Conservation (phyloP, 257 asterid genomes). For the Coffea eugenioides region DNA sequence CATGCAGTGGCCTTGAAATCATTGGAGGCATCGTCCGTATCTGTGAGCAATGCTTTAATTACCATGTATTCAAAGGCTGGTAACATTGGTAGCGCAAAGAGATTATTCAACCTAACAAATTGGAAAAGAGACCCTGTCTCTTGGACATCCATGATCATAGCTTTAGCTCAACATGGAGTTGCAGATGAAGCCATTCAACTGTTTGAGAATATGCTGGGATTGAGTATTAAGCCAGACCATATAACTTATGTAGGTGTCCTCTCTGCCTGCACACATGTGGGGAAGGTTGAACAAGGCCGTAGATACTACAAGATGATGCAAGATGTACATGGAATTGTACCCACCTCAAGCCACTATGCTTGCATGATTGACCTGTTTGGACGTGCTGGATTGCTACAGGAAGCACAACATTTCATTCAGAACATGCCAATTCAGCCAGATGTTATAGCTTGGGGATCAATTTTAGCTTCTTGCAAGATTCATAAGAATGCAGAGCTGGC, state of each 20-base stretch:
- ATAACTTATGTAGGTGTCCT: constrained; percentile 81
- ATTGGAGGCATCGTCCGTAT: constrained; percentile 48
- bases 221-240: constrained; percentile 64
- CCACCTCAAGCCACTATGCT: constrained; percentile 73
- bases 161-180: constrained; percentile 80
- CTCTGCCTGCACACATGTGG: constrained; percentile 81
- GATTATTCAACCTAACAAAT: constrained; percentile 40
- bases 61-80: constrained; percentile 89
- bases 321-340: constrained; percentile 54
- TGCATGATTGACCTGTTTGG: constrained; percentile 85
- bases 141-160: constrained; percentile 87
- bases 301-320: constrained; percentile 68
- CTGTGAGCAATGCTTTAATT: constrained; percentile 76
- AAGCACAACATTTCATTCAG: constrained; percentile 65
- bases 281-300: constrained; percentile 76
- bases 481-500: constrained; percentile 74
- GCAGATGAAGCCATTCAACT: constrained; percentile 67
- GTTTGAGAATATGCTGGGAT: constrained; percentile 62
- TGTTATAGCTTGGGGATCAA: constrained; percentile 85
- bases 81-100: constrained; percentile 47
- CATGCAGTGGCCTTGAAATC: constrained; percentile 66
- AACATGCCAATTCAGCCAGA: constrained; percentile 72
- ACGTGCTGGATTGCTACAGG: constrained; percentile 78
- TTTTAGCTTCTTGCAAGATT: constrained; percentile 72
- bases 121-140: constrained; percentile 58